Percentiles rank a stretch among this genome's conserved stretches.
These are phyloP conservation scores for Rubia balearica DNA, from an alignment of 305 asterid genomes.

Conservation along the genomic window DNA sequence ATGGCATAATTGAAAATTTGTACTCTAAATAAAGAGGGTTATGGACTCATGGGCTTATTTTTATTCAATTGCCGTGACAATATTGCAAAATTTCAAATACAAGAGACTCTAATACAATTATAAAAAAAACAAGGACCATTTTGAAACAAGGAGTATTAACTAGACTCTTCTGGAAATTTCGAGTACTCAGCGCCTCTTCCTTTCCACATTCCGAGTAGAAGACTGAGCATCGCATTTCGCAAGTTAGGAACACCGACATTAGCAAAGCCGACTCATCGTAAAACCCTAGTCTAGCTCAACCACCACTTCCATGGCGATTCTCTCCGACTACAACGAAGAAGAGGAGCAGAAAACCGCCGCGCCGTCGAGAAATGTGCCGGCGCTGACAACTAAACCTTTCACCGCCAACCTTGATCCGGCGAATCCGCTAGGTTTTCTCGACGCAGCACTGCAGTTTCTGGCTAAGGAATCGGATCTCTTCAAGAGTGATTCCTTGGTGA, in stretches of 20 bases:
- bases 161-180: conserved; percentile 19
- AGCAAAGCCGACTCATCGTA: too few relatives aligned
- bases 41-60: too few relatives aligned
- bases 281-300: conserved; percentile 12
- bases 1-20: too few relatives aligned
- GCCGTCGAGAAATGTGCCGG: conserved; percentile 24
- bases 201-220: neutral
- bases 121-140: neutral
- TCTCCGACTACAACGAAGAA: conserved; percentile 56
- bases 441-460: conserved; percentile 47
- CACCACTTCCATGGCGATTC: conserved; percentile 32
- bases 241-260: too few relatives aligned
- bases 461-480: conserved; percentile 63
- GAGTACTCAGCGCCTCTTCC: neutral
- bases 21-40: too few relatives aligned
- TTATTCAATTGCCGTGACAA: too few relatives aligned
- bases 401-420: conserved; percentile 49
- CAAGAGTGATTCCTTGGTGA: conserved; percentile 46
- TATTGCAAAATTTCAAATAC: neutral
- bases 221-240: neutral
- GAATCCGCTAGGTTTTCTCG: conserved; percentile 53
- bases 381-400: conserved; percentile 35
- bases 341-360: conserved; percentile 29
- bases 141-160: neutral
- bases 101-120: neutral